Evolutionary conservation across 768 basidiomycete species (phyloP), one percentile per base, ranked within the genome.

Genomic region (Saitozyma podzolica): DNA sequence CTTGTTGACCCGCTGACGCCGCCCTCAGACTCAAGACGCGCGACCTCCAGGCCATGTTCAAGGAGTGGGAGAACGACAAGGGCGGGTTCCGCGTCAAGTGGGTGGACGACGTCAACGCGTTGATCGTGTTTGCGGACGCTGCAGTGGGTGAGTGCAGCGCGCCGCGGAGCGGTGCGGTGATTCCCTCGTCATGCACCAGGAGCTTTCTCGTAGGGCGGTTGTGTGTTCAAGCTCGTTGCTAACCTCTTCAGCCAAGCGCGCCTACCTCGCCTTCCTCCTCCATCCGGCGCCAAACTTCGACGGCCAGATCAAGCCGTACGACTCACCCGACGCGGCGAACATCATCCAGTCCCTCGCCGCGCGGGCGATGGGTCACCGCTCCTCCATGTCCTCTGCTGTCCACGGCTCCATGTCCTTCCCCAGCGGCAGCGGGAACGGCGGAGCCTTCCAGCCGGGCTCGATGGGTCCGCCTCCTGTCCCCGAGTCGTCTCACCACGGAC

Each of bases 1-100:
- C 45, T 29, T 29, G 29, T 29, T 29, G 29, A 5, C 45, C 45
- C 45, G 45, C n/a, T 56, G 39, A 40, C 55, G 14, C 8, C 14
- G 17, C 10, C 13, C 17, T 13, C 55, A 76, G 75, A 14, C 86
- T 99, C 74, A 99, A 98, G 83, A 99, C 96, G 56, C 89, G 92
- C 79, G 96, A 99, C 80, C 90, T 99, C 54, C 93, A 97, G 77
- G 77, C 84, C 49, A 89, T 92, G 50, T 96, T 98, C 80, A 83
- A 87, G 54, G 92, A 93, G 50, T 98, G 89, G 85, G 92, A 96
- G 73, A 84, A 82, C 63, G 82, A 87, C 56, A 86, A 83, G 60
- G 96, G 95, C 39, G 96, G 96, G 20, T 96, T 95, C 83, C 92
- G 94, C 84, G 94, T 99, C 78, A 99, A 99, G 80, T 99, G 96